Conservation (phyloP, 345 rosid genomes). For the Euphorbia lathyris region DNA sequence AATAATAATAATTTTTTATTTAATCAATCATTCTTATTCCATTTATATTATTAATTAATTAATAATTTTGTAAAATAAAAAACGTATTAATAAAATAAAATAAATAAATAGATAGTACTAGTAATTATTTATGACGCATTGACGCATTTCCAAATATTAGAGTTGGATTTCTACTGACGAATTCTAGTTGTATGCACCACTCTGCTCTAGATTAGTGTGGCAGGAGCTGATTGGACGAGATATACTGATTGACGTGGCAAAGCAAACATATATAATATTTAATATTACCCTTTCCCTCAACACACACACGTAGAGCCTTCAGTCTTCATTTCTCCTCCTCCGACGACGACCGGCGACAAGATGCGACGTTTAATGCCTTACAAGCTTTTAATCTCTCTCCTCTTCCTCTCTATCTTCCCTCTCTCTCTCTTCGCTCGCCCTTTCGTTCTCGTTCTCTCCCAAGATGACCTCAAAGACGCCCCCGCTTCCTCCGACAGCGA, state of each 20-base stretch:
- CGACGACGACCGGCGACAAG: not conserved
- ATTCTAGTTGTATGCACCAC: no score
- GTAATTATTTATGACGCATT: no score
- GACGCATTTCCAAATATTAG: no score
- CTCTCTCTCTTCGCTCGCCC: constrained; percentile 57
- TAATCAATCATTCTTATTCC: no score
- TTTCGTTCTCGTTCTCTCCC: constrained; percentile 66
- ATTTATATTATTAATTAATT: no score
- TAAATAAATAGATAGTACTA: no score
- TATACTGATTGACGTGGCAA: constrained; percentile 1
- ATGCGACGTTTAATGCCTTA: not conserved
- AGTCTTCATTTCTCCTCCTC: not conserved
- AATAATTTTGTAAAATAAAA: no score
- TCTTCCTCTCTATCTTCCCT: constrained; percentile 30
- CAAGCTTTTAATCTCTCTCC: constrained; percentile 21
- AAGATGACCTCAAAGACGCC: constrained; percentile 78
- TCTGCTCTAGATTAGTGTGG: constrained; percentile 8
- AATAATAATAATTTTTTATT: no score
- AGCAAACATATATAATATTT: not conserved
- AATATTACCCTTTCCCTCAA: not conserved
- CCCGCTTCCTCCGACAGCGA: constrained; percentile 33
- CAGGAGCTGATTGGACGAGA: not conserved
- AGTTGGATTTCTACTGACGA: no score
- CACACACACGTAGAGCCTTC: not conserved
- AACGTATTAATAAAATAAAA: no score